These are phyloP conservation scores for Candida albicans DNA, from an alignment of 1,139 yeast species.

Conservation along the genomic window DNA sequence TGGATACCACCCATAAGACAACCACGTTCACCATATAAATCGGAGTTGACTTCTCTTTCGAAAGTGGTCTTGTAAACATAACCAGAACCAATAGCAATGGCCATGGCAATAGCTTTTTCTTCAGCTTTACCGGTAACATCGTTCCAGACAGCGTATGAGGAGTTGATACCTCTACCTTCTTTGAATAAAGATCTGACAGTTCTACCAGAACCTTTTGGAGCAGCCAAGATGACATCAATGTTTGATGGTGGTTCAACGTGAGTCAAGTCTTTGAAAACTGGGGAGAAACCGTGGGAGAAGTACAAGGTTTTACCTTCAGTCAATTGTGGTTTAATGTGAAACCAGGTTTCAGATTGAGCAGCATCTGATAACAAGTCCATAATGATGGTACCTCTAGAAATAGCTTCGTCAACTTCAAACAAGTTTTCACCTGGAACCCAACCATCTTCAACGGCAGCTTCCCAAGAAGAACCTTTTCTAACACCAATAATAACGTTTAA, in stretches of 20 bases:
- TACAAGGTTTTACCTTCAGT: slow-evolving; percentile 97
- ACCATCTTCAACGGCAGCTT: slow-evolving; percentile 98
- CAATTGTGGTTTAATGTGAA: slow-evolving; percentile 78
- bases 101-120: slow-evolving; percentile 97
- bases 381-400: slow-evolving; percentile 84
- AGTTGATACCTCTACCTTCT: slow-evolving; percentile 99
- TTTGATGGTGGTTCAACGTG: slow-evolving; percentile 93
- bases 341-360: slow-evolving; percentile 99
- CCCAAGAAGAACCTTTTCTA: slow-evolving; percentile 99
- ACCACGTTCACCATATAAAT: slow-evolving; percentile 99
- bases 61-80: slow-evolving; percentile 99
- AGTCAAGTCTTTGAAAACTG: slow-evolving; percentile 97
- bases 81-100: slow-evolving; percentile 99
- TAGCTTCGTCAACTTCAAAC: slow-evolving; percentile 93
- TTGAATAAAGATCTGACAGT: slow-evolving; percentile 98
- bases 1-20: slow-evolving; percentile 99
- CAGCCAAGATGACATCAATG: slow-evolving; percentile 96
- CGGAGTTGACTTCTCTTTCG: slow-evolving; percentile 98
- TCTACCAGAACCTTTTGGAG: slow-evolving; percentile 99
- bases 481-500: slow-evolving; percentile 97
- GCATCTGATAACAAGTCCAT: slow-evolving; percentile 99
- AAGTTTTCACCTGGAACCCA: slow-evolving; percentile 99
- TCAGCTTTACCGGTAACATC: slow-evolving; percentile 99
- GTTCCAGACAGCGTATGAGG: slow-evolving; percentile 99
- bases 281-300: slow-evolving; percentile 99